Base-by-base conservation (phyloP, 768 basidiomycete species). In the Krasilnikovozyma curviuscula region DNA sequence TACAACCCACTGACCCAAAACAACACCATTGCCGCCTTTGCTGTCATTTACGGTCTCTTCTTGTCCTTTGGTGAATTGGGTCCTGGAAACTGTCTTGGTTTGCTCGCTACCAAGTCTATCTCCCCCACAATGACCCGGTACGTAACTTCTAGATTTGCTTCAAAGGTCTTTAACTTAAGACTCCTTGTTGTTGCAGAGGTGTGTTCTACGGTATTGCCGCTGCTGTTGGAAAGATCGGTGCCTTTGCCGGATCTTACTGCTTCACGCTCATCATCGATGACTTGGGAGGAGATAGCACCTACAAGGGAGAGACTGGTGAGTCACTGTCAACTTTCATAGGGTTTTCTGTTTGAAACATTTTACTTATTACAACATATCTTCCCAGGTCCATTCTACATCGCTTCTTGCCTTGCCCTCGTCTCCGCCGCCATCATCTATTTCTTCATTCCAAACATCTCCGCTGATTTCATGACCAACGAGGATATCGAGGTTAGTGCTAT, bases 11-110 rank as follows among this genome's bases (percentile, higher is more conserved):
- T 86, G 46, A 71, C 72, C 12, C 57, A 67, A 3, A 69, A 82
- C 16, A 34, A 32, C 3, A 42, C 14, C 52, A 70, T 84, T 44
- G 81, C 65, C n/a, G 82, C 70, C 7, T 86, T 83, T 53, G 79
- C 81, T 27, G 76, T 89, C 29, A 67, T 93, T 7, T 91, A 93
- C 57, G 89, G 88, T 13, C 75, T 93, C 41, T 93, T 93, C 73
- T 61, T 89, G 57, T 77, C 75, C 58, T 79, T 86, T 47, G 89
- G 88, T 40, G 88, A 91, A 66, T 67, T 85, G 24, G 83, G 82
- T 27, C 83, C 86, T 6, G 86, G 86, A 32, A 85, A 89, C 65
- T 79, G 76, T 54, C 69, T 85, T 39, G 85, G 84, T 53, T 69
- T 95, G 14, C 71, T 91, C 54, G 86, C 86, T 7, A 71, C 77